Base-by-base conservation (phyloP, 2,329 filamentous ascomycete genomes). In the Colletotrichum costaricense region DNA sequence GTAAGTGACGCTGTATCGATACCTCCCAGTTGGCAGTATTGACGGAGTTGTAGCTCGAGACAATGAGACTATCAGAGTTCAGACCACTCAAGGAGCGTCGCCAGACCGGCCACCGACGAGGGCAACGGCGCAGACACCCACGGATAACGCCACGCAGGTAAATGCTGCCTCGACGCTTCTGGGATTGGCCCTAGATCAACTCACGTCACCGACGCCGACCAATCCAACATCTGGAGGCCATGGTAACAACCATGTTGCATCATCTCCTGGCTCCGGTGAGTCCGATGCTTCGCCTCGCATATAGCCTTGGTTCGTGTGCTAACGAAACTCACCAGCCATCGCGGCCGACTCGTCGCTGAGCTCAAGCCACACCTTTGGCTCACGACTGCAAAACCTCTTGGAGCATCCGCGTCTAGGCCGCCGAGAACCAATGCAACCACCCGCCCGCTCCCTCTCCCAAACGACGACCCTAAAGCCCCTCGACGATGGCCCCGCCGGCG, bases 301-400 rank as follows among this genome's bases (percentile, higher is more conserved):
- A 33, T 11, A 4, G 30, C 8, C 30, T 33, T 4, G 30, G 8
- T 11, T 33, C 30, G 8, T 33, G 9, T 33, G 30, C 30, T 33
- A 11, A 33, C 30, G 2, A 33, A 33, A 11, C 30, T 33, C 9
- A 9, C 11, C 35, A 75, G 74, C 72, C 7, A 76, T 76, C 33
- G 72, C 72, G 16, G 74, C 72, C 14, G 75, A 76, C 30, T 71
- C 72, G 2, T 73, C 75, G 1, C 54, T 76, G 2, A 75, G 68
- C 38, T 75, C 74, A 26, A 76, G 72, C 52, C 74, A 76, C 62
- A 75, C 62, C 22, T 76, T 76, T 19, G 74, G 75, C 12, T 76
- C 74, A 19, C 67, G 75, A 4, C 69, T 76, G 2, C 74, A 76
- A 60, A 76, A 65, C 30, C 69, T 76, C 14, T 54, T 76, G 12